Evolutionary conservation across 495 filamentous ascomycete genomes (phyloP), one percentile per base, ranked within the genome.

Genomic region (Penicillium steckii): DNA sequence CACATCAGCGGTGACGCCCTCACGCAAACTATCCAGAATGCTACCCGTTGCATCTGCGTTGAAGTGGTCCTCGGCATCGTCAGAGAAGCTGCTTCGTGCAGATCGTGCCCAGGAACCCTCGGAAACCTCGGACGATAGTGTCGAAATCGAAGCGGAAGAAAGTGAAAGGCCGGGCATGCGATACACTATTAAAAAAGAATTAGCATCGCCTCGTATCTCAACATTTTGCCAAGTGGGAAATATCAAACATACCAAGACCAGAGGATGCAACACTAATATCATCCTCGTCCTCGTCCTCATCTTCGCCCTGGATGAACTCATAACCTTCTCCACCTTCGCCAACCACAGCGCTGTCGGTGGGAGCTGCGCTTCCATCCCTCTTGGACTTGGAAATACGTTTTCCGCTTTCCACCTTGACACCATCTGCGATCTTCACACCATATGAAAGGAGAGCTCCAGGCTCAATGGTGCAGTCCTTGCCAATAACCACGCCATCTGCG

Each of bases 11-110:
- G 89, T 82, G 44, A 87, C 85, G 12, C 77, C 77, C 40, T 86
- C 81, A 48, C 83, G 83, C 30, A 99, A 76, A 35, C 90, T 85
- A 60, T 95, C 90, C 40, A 92, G 80, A 23, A 97, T 80, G 54
- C 89, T 94, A 59, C 81, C 76, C 2, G 90, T 85, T 9, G 95
- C 94, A 50, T 97, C 94, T 37, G 86, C 77, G 60, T 96, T 89
- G 80, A 97, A 97, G 60, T 83, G 77, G 40, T 82, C 83, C 43
- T 82, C 76, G 15, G 78, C 79, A 15, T 81, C 82, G 13, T 84
- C 82, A 3, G 85, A 89, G 26, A 69, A 67, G 22, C 79, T 73
- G 25, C 80, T 82, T 15, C 74, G 65, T 45, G 78, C 80, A 48
- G 80, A 82, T 30, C 72, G 74, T 12, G 72, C 67, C 42, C 76